phyloP scores from a whole-genome alignment of 805 yeast species.

The Sugiyamaella mastotermitis region DNA sequence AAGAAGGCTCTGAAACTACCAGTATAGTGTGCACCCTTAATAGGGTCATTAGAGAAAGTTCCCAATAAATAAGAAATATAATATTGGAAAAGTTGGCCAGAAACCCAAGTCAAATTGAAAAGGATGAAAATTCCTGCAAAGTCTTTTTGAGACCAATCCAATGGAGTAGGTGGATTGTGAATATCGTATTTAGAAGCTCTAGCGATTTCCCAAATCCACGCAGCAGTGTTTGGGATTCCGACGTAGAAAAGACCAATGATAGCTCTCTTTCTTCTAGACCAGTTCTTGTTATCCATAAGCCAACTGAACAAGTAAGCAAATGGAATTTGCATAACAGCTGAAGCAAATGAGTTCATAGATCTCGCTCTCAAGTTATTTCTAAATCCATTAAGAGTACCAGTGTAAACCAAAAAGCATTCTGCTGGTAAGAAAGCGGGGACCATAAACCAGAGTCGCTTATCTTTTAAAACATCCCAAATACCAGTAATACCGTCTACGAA shows the following conservation, averaged over 20 bases:
- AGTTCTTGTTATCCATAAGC: too few relatives aligned
- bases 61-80: slow-evolving; percentile 4
- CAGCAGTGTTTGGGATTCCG: too few relatives aligned
- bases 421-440: slow-evolving; percentile 8
- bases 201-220: too few relatives aligned
- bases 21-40: slow-evolving; percentile 4
- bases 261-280: too few relatives aligned
- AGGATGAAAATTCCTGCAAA: slow-evolving; percentile 6
- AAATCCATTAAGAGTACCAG: slow-evolving; percentile 4
- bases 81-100: slow-evolving; percentile 4
- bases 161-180: slow-evolving; percentile 4
- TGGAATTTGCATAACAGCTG: too few relatives aligned
- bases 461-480: slow-evolving; percentile 1
- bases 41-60: slow-evolving; percentile 5
- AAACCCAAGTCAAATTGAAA: slow-evolving; percentile 4
- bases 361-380: too few relatives aligned
- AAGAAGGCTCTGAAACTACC: slow-evolving; percentile 4
- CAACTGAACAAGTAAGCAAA: too few relatives aligned
- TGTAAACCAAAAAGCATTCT: slow-evolving; percentile 6
- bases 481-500: slow-evolving; percentile 4
- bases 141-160: slow-evolving; percentile 6
- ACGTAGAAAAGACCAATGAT: too few relatives aligned
- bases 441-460: slow-evolving; percentile 5
- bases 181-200: too few relatives aligned
- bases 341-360: too few relatives aligned